Conservation (phyloP, 179 eudicot genomes). For the Beta macrorhiza region DNA sequence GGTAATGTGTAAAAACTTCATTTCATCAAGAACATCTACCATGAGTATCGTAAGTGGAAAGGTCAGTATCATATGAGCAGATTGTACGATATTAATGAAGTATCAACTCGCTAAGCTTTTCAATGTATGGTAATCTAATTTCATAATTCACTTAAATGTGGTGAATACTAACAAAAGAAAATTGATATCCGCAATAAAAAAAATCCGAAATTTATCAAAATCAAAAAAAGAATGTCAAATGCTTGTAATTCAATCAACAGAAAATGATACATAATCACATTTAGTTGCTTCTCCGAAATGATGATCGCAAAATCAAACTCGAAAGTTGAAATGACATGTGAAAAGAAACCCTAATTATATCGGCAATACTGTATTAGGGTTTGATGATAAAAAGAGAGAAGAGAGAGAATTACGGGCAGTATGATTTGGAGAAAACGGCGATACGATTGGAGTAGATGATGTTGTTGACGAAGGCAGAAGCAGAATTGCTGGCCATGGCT, state of each 20-base stretch:
- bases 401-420: conserved; percentile 68
- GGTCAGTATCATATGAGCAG: too few relatives aligned
- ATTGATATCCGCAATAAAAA: too few relatives aligned
- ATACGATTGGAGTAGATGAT: conserved; percentile 82
- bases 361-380: neutral
- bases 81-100: neutral
- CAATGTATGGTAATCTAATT: too few relatives aligned
- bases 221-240: too few relatives aligned
- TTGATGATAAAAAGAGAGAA: neutral
- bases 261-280: neutral
- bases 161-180: too few relatives aligned
- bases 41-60: neutral
- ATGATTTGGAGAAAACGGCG: conserved; percentile 93
- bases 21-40: too few relatives aligned
- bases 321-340: neutral
- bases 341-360: conserved; percentile 3
- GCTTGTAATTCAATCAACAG: neutral
- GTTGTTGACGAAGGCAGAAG: conserved; percentile 82
- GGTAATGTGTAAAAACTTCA: too few relatives aligned
- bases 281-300: neutral
- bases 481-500: conserved; percentile 60
- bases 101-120: neutral
- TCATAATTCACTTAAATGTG: too few relatives aligned
- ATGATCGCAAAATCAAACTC: neutral
- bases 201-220: too few relatives aligned